Conservation (phyloP, 345 rosid species). For the Boechera divaricarpa region DNA sequence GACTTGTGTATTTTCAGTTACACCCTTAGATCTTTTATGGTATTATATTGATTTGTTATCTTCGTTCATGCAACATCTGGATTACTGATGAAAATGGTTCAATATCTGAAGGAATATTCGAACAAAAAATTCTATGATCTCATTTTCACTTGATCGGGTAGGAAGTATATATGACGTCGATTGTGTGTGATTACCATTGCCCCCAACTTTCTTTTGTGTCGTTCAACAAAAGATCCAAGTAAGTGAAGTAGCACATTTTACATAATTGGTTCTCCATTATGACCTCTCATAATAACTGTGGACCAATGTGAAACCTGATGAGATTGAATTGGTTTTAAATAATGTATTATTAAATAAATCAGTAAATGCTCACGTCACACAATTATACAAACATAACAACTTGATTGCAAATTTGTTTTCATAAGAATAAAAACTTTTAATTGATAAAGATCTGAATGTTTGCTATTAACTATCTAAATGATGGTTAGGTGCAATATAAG, state of each 20-base stretch:
- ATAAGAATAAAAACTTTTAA: background rate
- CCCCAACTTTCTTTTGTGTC: background rate
- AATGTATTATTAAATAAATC: background rate
- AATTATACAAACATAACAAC: background rate
- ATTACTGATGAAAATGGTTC: too few relatives aligned
- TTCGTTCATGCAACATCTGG: too few relatives aligned
- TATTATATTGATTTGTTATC: too few relatives aligned
- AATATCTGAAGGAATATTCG: too few relatives aligned
- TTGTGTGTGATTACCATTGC: background rate
- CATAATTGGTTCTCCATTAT: background rate
- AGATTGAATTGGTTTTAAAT: background rate
- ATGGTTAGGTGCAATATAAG: background rate
- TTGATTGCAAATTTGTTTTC: background rate
- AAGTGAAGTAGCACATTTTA: constrained; percentile 14
- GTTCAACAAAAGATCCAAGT: background rate
- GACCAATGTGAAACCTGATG: constrained; percentile 23
- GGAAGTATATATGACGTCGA: too few relatives aligned
- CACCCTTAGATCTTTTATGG: too few relatives aligned
- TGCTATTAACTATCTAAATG: background rate
- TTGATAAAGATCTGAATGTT: background rate
- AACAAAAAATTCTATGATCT: too few relatives aligned
- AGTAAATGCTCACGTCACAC: constrained; percentile 5
- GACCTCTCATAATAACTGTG: constrained; percentile 18
- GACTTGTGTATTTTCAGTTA: too few relatives aligned
- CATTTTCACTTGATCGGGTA: too few relatives aligned